Conservation (phyloP, 208 protist genomes). For the Wallacemonas sp. region DNA sequence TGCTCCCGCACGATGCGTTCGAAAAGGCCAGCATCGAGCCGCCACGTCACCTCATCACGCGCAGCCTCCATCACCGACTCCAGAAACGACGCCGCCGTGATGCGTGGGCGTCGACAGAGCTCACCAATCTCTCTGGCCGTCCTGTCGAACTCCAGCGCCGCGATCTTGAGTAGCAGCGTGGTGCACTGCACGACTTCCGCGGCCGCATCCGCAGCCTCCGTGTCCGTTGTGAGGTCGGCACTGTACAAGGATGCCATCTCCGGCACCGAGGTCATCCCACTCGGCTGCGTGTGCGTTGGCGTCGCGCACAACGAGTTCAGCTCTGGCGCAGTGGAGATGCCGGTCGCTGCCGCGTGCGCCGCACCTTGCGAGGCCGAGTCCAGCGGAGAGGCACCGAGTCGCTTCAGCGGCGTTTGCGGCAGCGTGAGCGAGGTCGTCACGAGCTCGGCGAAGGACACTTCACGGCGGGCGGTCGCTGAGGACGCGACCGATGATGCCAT, state of each 20-base stretch:
- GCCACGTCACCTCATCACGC: slow-evolving; percentile 46
- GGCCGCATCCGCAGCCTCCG: slow-evolving; percentile 31
- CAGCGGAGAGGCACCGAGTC: neutral
- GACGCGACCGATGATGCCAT: neutral
- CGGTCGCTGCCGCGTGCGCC: neutral
- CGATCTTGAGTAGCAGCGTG: slow-evolving; percentile 54
- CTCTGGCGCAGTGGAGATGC: no score
- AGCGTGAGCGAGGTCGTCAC: neutral
- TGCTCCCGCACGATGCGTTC: slow-evolving; percentile 30
- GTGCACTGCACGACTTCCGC: slow-evolving; percentile 49
- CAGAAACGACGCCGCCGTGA: slow-evolving; percentile 41
- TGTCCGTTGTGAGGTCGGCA: slow-evolving; percentile 22
- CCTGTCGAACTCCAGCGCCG: slow-evolving; percentile 46
- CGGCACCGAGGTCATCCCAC: neutral
- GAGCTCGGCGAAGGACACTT: slow-evolving; percentile 7
- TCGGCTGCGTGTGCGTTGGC: neutral
- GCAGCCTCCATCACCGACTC: slow-evolving; percentile 52
- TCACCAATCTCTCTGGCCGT: slow-evolving; percentile 47
- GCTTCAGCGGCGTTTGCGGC: neutral
- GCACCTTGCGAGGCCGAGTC: neutral
- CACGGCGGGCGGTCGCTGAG: neutral
- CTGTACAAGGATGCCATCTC: slow-evolving; percentile 1
- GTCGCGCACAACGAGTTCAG: neutral
- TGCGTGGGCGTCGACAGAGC: slow-evolving; percentile 43
- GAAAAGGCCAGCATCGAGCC: slow-evolving; percentile 22